These are phyloP conservation scores for Exophiala xenobiotica DNA, from an alignment of 2,329 filamentous ascomycete genomes.

Conservation along the genomic window DNA sequence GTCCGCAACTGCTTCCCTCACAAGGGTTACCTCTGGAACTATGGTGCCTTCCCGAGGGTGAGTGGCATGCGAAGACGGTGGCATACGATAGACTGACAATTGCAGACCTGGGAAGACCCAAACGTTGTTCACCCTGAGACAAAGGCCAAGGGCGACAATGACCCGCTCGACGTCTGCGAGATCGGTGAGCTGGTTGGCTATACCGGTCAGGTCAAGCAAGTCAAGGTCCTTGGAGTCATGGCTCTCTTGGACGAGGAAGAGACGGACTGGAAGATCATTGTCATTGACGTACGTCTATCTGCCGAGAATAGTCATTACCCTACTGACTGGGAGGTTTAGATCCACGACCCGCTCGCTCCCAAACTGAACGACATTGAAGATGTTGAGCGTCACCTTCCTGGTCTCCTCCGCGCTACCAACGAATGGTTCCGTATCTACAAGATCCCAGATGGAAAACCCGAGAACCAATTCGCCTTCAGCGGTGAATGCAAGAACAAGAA, in stretches of 20 bases:
- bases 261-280: slow-evolving; percentile 99
- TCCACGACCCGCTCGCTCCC: slow-evolving; percentile 87
- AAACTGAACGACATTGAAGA: slow-evolving; percentile 99
- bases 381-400: slow-evolving; percentile 95
- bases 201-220: slow-evolving; percentile 96
- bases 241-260: slow-evolving; percentile 98
- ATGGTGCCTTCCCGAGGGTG: slow-evolving; percentile 98
- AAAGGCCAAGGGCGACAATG: slow-evolving; percentile 99
- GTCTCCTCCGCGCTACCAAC: slow-evolving; percentile 94
- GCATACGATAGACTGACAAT: slow-evolving; percentile 5
- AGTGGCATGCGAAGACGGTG: slow-evolving; percentile 33
- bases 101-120: slow-evolving; percentile 97
- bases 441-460: slow-evolving; percentile 99
- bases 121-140: slow-evolving; percentile 95
- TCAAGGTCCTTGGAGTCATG: slow-evolving; percentile 99
- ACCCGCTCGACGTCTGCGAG: slow-evolving; percentile 98
- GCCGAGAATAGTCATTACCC: too few relatives aligned
- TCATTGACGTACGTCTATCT: slow-evolving; percentile 66
- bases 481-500: slow-evolving; percentile 99
- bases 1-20: slow-evolving; percentile 99
- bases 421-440: slow-evolving; percentile 99
- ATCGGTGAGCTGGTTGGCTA: slow-evolving; percentile 98
- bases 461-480: slow-evolving; percentile 99
- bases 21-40: slow-evolving; percentile 99
- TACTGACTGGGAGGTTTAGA: slow-evolving; percentile 6